These are phyloP conservation scores for Syncephalis plumigaleata DNA, from an alignment of 371 early-diverging fungal species.

Conservation along the genomic window DNA sequence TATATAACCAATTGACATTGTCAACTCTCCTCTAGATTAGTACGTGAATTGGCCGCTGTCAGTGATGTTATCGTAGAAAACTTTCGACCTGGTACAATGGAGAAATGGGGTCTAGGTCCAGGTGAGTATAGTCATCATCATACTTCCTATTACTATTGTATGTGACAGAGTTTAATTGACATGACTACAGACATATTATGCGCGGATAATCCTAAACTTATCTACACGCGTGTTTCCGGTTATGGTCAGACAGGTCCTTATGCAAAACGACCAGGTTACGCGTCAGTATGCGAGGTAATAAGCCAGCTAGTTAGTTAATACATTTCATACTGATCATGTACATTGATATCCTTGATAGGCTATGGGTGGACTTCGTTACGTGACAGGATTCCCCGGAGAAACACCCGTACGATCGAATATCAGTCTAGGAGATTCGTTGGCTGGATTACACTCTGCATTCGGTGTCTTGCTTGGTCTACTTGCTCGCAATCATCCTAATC, in stretches of 20 bases:
- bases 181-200: conserved; percentile 17
- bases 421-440: conserved; percentile 31
- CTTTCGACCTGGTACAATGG: conserved; percentile 36
- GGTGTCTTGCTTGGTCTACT: conserved; percentile 22
- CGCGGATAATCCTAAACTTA: conserved; percentile 18
- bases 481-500: conserved; percentile 14
- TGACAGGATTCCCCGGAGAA: conserved; percentile 24
- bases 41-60: conserved; percentile 20
- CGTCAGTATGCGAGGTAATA: conserved; percentile 28
- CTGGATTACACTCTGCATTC: conserved; percentile 30
- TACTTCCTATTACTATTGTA: background rate
- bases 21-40: conserved; percentile 11
- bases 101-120: conserved; percentile 39
- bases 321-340: no score
- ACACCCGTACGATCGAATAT: conserved; percentile 34
- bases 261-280: conserved; percentile 27
- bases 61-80: conserved; percentile 34
- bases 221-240: conserved; percentile 31
- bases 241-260: conserved; percentile 36
- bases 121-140: conserved; percentile 8
- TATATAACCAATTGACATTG: background rate
- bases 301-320: no score
- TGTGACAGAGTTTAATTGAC: background rate
- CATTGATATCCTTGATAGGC: conserved; percentile 8
- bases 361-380: conserved; percentile 29